These are phyloP conservation scores for Fusarium piperis DNA, from an alignment of 2,329 filamentous ascomycete genomes.

Conservation along the genomic window DNA sequence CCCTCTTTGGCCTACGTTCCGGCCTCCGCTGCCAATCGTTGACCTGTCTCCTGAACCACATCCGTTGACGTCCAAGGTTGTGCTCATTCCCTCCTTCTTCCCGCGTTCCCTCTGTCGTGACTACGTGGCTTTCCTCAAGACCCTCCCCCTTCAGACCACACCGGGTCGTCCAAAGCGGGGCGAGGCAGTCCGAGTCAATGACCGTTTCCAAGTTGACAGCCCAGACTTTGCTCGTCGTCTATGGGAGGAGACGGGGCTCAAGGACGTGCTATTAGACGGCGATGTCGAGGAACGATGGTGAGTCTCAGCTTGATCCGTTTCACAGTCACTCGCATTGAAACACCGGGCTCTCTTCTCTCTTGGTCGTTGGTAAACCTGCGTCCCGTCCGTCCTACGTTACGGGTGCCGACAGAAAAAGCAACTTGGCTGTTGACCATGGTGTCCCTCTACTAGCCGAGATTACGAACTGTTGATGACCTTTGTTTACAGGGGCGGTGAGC, in stretches of 20 bases:
- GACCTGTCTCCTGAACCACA: slow-evolving; percentile 70
- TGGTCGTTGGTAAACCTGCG: background rate
- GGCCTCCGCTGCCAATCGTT: slow-evolving; percentile 72
- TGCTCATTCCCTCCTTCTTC: slow-evolving; percentile 79
- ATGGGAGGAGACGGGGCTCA: slow-evolving; percentile 81
- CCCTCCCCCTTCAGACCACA: slow-evolving; percentile 78
- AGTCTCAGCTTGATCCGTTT: slow-evolving; percentile 35
- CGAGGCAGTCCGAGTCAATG: slow-evolving; percentile 86
- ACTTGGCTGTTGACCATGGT: slow-evolving; percentile 3
- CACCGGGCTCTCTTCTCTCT: background rate
- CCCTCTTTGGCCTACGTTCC: slow-evolving; percentile 75
- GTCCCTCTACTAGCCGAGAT: slow-evolving; percentile 3
- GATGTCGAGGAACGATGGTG: slow-evolving; percentile 57
- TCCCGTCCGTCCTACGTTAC: background rate
- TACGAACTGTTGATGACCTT: slow-evolving; percentile 19
- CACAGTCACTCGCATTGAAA: background rate
- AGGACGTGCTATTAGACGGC: slow-evolving; percentile 62
- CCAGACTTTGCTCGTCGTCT: slow-evolving; percentile 75
- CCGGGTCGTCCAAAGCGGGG: slow-evolving; percentile 81
- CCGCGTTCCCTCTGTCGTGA: slow-evolving; percentile 77
- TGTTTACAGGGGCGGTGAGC: slow-evolving; percentile 77
- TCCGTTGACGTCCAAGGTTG: slow-evolving; percentile 67
- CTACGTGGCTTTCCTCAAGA: slow-evolving; percentile 77
- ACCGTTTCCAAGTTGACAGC: slow-evolving; percentile 87
- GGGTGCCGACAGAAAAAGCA: slow-evolving; percentile 8